A percentile compares a stretch with the other conserved stretches of the same genome.
Evolutionary conservation across 176 grass and related monocot genomes (phyloP).

Genomic region (Raddia guianensis): DNA sequence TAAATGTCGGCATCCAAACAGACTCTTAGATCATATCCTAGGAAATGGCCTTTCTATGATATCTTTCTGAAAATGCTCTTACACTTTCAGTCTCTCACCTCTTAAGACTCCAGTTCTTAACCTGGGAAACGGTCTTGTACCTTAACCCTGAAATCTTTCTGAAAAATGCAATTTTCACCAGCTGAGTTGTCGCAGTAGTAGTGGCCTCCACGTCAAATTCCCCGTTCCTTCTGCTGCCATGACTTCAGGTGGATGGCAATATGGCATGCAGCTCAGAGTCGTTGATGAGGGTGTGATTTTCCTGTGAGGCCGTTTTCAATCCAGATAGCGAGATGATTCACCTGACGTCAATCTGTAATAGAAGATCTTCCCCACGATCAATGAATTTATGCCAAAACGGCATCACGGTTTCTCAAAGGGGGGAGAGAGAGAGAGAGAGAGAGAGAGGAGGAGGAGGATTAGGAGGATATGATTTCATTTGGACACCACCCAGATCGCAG

Average conservation of each 20-base stretch:
- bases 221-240: background rate
- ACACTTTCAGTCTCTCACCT: no score
- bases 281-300: background rate
- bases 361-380: background rate
- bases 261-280: background rate
- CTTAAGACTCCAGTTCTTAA: no score
- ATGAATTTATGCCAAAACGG: background rate
- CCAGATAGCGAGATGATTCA: background rate
- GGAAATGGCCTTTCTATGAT: no score
- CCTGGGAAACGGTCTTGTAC: no score
- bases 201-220: constrained; percentile 12
- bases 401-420: background rate
- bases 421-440: no score
- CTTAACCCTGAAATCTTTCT: no score
- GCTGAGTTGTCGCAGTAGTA: background rate
- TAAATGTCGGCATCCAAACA: no score
- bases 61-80: no score
- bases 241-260: background rate
- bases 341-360: background rate
- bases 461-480: background rate
- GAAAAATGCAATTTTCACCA: background rate
- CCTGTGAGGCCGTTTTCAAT: background rate
- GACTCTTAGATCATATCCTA: no score
- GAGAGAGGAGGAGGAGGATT: background rate
- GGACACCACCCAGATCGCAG: no score